Evolutionary conservation across 768 basidiomycete genomes (phyloP).

Genomic region (Rhizopogon vinicolor): DNA sequence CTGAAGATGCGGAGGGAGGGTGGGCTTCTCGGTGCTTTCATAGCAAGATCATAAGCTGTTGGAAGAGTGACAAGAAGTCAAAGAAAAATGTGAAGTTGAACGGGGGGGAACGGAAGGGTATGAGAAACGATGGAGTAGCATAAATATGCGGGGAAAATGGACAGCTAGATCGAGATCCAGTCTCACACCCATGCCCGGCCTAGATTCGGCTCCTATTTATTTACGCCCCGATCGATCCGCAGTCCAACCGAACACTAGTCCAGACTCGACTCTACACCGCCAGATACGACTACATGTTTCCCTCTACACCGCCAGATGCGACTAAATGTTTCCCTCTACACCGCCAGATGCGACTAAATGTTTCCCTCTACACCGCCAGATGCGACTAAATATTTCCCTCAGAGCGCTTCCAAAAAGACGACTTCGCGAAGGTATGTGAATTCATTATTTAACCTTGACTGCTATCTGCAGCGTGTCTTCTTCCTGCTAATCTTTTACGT

Average conservation of each 20-base stretch:
- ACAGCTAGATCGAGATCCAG: background rate
- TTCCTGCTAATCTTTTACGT: background rate
- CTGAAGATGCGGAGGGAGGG: conserved; percentile 2
- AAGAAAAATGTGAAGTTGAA: too few species aligned
- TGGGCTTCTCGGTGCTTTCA: conserved; percentile 4
- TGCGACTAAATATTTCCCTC: background rate
- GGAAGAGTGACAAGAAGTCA: background rate
- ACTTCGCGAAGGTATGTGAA: background rate
- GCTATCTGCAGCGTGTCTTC: background rate
- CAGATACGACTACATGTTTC: background rate
- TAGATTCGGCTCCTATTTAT: too few species aligned
- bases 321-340: background rate
- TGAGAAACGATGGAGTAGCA: background rate
- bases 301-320: background rate
- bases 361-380: background rate
- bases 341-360: background rate
- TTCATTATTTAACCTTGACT: background rate
- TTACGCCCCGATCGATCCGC: too few species aligned
- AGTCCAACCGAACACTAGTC: too few species aligned
- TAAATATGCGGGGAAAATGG: conserved; percentile 11
- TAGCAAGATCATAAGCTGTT: conserved; percentile 4
- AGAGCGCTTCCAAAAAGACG: too few species aligned
- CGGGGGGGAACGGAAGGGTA: too few species aligned
- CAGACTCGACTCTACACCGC: too few species aligned
- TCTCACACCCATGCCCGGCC: conserved; percentile 1